Percentiles rank a stretch among this genome's conserved stretches.
Evolutionary conservation across 2,329 filamentous ascomycete genomes (phyloP).

Genomic region (Arthrobotrys entomopaga): DNA sequence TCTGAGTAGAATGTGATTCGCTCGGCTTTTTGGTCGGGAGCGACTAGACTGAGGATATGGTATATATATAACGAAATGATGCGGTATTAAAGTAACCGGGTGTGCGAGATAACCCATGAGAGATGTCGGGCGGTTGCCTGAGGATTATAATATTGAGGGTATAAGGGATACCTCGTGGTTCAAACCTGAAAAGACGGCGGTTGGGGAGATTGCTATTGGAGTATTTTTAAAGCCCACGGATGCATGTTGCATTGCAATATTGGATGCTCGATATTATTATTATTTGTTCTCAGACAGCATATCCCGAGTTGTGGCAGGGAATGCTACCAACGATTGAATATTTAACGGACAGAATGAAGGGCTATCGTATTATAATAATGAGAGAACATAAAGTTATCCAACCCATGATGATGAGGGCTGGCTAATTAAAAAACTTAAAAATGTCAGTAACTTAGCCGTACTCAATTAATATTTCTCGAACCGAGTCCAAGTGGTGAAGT

Average conservation of each 20-base stretch:
- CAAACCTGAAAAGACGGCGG: background rate
- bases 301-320: constrained; percentile 25
- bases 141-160: constrained; percentile 2
- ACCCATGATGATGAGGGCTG: constrained; percentile 28
- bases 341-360: constrained; percentile 11
- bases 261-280: constrained; percentile 13
- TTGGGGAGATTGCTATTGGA: background rate
- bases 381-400: constrained; percentile 14
- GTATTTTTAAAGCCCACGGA: constrained; percentile 14
- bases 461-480: constrained; percentile 25
- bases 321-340: constrained; percentile 49
- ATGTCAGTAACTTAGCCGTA: constrained; percentile 35
- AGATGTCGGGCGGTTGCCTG: constrained; percentile 29
- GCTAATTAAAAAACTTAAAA: constrained; percentile 40
- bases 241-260: constrained; percentile 1
- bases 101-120: constrained; percentile 26
- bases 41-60: no score
- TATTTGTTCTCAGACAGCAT: constrained; percentile 31
- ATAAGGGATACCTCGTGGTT: constrained; percentile 10
- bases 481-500: constrained; percentile 23
- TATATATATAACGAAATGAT: constrained; percentile 16
- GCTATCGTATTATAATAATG: constrained; percentile 28
- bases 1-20: constrained; percentile 24
- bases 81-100: constrained; percentile 47
- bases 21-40: constrained; percentile 25